phyloP scores from a whole-genome alignment of 345 rosid genomes.

The Psidium friedrichsthalianum region DNA sequence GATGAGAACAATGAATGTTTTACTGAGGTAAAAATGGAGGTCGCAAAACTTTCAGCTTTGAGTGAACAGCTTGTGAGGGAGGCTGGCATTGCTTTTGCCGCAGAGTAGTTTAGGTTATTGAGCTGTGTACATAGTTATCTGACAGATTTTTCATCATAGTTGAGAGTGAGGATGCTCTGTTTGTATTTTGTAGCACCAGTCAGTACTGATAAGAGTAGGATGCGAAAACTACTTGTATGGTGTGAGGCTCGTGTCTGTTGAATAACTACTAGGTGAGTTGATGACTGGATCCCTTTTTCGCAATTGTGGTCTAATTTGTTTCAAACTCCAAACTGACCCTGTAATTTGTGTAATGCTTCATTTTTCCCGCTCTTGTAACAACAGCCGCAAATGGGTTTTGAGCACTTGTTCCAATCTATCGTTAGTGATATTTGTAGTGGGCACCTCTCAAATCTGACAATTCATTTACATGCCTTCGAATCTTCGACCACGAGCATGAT shows the following conservation, averaged over 20 bases:
- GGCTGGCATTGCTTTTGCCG: constrained; percentile 39
- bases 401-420: not conserved
- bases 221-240: not conserved
- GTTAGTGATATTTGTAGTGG: not conserved
- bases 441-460: not conserved
- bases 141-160: not conserved
- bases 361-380: not conserved
- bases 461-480: not conserved
- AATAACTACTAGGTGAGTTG: not conserved
- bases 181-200: not conserved
- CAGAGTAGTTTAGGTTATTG: constrained; percentile 5
- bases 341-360: not conserved
- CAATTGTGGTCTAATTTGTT: not conserved
- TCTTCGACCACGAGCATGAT: not conserved
- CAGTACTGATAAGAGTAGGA: not conserved
- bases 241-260: not conserved
- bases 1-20: constrained; percentile 26
- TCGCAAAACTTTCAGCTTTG: constrained; percentile 45
- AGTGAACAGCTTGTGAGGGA: constrained; percentile 55
- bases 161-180: not conserved
- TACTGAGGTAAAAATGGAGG: constrained; percentile 35
- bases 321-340: not conserved
- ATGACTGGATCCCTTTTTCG: not conserved
- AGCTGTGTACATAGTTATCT: constrained; percentile 2
- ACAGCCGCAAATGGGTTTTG: not conserved